A percentile compares a stretch with the other conserved stretches of the same genome.
Evolutionary conservation across 331 rosid genomes (phyloP).

Genomic region (Stylosanthes scabra): DNA sequence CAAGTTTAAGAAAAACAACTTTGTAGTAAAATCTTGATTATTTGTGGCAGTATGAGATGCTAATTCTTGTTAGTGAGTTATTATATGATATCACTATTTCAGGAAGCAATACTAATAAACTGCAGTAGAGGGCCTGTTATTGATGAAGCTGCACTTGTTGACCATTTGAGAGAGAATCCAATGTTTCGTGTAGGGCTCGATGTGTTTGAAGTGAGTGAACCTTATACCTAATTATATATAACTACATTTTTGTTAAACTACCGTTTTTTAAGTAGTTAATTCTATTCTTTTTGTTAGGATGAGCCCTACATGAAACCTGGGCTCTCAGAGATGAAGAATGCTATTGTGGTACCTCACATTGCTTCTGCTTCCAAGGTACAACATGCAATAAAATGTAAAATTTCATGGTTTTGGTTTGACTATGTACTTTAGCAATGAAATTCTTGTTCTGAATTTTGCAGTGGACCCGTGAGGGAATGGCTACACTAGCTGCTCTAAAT

Average conservation of each 20-base stretch:
- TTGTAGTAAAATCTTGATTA: constrained; percentile 13
- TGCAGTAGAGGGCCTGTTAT: constrained; percentile 98
- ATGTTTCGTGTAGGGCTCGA: constrained; percentile 98
- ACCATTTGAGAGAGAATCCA: constrained; percentile 83
- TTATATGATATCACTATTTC: constrained; percentile 18
- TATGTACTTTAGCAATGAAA: neutral
- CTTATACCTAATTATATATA: constrained; percentile 9
- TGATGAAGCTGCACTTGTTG: constrained; percentile 95
- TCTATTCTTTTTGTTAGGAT: constrained; percentile 55
- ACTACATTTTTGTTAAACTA: constrained; percentile 4
- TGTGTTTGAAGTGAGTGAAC: constrained; percentile 81
- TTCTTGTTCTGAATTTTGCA: constrained; percentile 44
- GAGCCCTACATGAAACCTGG: constrained; percentile 98
- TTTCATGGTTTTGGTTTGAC: constrained; percentile 1
- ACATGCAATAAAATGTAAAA: neutral
- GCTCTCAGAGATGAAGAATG: constrained; percentile 94
- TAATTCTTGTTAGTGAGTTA: constrained; percentile 2
- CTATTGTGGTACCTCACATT: constrained; percentile 94
- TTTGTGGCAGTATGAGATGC: neutral
- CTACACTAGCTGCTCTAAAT: constrained; percentile 79
- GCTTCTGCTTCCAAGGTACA: constrained; percentile 98
- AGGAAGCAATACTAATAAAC: constrained; percentile 96
- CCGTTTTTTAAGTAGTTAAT: neutral
- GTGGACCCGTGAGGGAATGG: constrained; percentile 99
- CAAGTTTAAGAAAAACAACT: constrained; percentile 11